A percentile compares a stretch with the other conserved stretches of the same genome.
Evolutionary conservation across 2,329 filamentous ascomycete genomes (phyloP).

Genomic region (Rutstroemia sp.): DNA sequence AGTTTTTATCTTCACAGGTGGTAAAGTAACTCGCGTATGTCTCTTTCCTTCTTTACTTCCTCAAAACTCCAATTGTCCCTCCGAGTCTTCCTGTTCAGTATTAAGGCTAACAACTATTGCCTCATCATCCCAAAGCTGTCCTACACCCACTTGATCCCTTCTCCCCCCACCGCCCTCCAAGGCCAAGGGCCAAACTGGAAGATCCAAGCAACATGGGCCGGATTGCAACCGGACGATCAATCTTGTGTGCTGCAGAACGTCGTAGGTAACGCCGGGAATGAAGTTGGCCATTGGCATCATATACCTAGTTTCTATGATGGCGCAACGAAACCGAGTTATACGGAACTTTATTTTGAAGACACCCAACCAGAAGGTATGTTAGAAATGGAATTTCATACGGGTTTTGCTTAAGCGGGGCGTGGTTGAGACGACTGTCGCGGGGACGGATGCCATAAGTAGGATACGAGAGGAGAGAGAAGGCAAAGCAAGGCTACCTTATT

Average conservation of each 20-base stretch:
- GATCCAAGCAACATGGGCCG: neutral
- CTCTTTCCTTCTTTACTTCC: neutral
- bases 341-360: neutral
- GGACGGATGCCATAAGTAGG: too few relatives aligned
- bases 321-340: neutral
- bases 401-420: neutral
- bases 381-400: neutral
- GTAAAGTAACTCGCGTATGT: conserved; percentile 1
- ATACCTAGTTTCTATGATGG: conserved; percentile 5
- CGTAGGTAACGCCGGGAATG: neutral
- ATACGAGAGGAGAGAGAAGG: too few relatives aligned
- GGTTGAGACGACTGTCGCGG: neutral
- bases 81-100: neutral
- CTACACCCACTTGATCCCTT: neutral
- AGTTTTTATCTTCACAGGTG: neutral
- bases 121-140: neutral
- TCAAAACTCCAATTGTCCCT: neutral
- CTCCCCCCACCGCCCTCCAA: neutral
- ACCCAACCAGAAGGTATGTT: neutral
- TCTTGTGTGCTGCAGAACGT: conserved; percentile 16
- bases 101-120: neutral
- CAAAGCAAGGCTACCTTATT: neutral
- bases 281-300: conserved; percentile 1
- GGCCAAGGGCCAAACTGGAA: neutral
- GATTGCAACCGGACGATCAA: neutral